Evolutionary conservation across 2,329 filamentous ascomycete genomes (phyloP).

Genomic region (Herpomyces periplanetae): DNA sequence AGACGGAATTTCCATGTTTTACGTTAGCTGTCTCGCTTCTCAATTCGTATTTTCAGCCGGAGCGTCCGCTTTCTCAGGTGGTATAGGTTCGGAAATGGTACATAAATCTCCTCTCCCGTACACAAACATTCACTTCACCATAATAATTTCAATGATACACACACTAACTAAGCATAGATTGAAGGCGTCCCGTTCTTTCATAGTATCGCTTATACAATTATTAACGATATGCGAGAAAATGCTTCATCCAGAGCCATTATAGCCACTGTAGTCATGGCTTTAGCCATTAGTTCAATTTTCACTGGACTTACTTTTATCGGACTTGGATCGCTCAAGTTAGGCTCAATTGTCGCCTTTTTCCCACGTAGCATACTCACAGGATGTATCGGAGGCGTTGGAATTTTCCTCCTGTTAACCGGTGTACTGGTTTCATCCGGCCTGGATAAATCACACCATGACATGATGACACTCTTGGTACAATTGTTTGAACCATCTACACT

Average conservation of each 20-base stretch:
- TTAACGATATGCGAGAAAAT: slow-evolving; percentile 31
- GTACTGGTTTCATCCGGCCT: slow-evolving; percentile 71
- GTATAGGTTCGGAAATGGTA: slow-evolving; percentile 70
- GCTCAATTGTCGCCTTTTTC: slow-evolving; percentile 82
- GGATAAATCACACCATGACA: slow-evolving; percentile 46
- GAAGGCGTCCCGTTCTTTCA: slow-evolving; percentile 97
- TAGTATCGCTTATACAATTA: slow-evolving; percentile 76
- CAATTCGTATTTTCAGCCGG: slow-evolving; percentile 55
- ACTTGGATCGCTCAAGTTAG: slow-evolving; percentile 53
- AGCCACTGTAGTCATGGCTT: slow-evolving; percentile 70
- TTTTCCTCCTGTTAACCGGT: slow-evolving; percentile 64
- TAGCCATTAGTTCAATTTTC: slow-evolving; percentile 54
- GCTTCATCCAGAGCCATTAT: slow-evolving; percentile 54
- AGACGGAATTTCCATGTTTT: slow-evolving; percentile 91
- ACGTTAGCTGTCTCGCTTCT: slow-evolving; percentile 78
- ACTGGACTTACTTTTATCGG: slow-evolving; percentile 69
- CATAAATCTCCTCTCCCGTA: slow-evolving; percentile 1
- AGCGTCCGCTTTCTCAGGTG: slow-evolving; percentile 57
- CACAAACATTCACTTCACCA: slow-evolving; percentile 1
- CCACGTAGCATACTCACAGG: slow-evolving; percentile 81
- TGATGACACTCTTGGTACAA: slow-evolving; percentile 29
- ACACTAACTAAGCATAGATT: slow-evolving; percentile 15
- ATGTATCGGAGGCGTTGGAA: slow-evolving; percentile 84
- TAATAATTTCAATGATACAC: slow-evolving; percentile 1
- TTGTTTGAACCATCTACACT: slow-evolving; percentile 34